Base-by-base conservation (phyloP, 768 basidiomycete species). In the Boletales sp. region DNA sequence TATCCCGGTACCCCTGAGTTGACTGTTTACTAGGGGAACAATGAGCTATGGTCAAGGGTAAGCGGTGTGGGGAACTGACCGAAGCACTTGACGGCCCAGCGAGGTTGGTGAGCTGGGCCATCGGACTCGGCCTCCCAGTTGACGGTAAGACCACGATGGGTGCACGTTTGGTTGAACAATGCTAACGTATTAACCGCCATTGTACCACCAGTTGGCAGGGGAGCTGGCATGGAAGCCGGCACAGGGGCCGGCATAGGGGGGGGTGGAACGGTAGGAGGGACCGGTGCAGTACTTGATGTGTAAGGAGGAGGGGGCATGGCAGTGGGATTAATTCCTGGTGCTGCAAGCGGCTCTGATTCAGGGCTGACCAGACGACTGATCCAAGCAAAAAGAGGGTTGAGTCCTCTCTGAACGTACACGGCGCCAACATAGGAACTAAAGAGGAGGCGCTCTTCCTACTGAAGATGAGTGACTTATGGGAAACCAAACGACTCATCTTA, bases 391-490 rank as follows among this genome's bases (percentile, higher is more conserved):
- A 86, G 71, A 8, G 64, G 59, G 5, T 58, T 39, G 33, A 78
- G 59, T 18, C 85, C 86, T 47, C 72, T 76, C 44, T 79, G 77
- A n/a, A 76, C 70, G 62, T 78, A 83, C 12, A 84, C 64, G n/a
- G 83, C 86, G 9, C 84, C 86, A 12, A 87, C 70, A 54, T 86
- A 87, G 17, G 78, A 77, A 57, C 78, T 59, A 54, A 85, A 85
- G 43, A 83, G 76, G 39, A 64, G 67, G 25, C 71, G 71, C 47
- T 79, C 76, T 65, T 83, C 83, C 84, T 87, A 53, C 15, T 31
- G 32, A 46, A 25, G 37, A 42, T 57, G 55, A 49, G 32, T 33
- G 44, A 41, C 35, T 48, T 46, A 11, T 32, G 13, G 25, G 35
- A 15, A 31, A 42, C 13, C 2, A 21, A 19, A 35, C 8, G 21